Conservation (phyloP, 805 yeast genomes). For the Yamadazyma philogaea region DNA sequence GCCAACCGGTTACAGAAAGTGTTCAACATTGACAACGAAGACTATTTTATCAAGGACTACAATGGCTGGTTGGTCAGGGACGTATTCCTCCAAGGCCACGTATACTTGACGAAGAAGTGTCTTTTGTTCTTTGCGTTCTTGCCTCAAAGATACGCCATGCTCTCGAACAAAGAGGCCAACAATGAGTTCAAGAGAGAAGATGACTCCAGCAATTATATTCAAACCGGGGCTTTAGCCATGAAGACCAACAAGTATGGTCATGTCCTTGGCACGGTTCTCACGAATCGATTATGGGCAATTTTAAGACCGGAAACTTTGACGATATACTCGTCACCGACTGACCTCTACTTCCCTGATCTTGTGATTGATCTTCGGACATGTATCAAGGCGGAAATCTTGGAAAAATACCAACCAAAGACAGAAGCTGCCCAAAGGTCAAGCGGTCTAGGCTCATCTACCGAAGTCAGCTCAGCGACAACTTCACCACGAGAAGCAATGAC, state of each 20-base stretch:
- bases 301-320: slow-evolving; percentile 66
- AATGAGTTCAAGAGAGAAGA: slow-evolving; percentile 15
- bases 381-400: slow-evolving; percentile 52
- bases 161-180: slow-evolving; percentile 1
- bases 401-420: slow-evolving; percentile 25
- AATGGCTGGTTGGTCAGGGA: slow-evolving; percentile 80
- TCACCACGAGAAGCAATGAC: slow-evolving; percentile 11
- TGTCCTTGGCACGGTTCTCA: slow-evolving; percentile 29
- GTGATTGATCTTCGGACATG: slow-evolving; percentile 72
- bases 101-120: slow-evolving; percentile 64
- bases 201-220: slow-evolving; percentile 26
- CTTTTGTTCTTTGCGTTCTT: slow-evolving; percentile 75
- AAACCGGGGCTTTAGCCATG: slow-evolving; percentile 38
- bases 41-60: slow-evolving; percentile 56
- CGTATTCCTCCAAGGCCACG: slow-evolving; percentile 81
- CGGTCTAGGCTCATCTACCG: slow-evolving; percentile 6
- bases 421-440: slow-evolving; percentile 14
- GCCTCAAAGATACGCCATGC: slow-evolving; percentile 37
- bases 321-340: slow-evolving; percentile 67
- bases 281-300: slow-evolving; percentile 75
- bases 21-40: slow-evolving; percentile 50
- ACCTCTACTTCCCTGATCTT: slow-evolving; percentile 77
- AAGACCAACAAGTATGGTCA: slow-evolving; percentile 40
- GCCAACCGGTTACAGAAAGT: slow-evolving; percentile 35
- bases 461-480: neutral